These are phyloP conservation scores for Lanmaoa pseudosensibilis DNA, from an alignment of 768 basidiomycete species.

Conservation along the genomic window DNA sequence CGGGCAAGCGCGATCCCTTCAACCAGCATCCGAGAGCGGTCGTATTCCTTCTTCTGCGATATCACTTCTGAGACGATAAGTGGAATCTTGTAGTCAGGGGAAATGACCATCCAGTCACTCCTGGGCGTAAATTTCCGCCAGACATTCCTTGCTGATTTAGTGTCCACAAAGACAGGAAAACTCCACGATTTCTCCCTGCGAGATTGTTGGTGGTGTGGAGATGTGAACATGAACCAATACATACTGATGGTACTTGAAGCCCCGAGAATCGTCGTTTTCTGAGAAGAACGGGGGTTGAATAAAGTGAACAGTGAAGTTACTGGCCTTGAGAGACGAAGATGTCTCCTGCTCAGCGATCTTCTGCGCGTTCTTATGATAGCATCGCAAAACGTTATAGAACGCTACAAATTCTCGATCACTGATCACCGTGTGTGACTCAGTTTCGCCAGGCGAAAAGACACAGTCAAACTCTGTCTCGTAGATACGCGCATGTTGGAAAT, in stretches of 20 bases:
- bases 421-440: background rate
- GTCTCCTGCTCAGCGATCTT: rapidly evolving
- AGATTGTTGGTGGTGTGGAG: background rate
- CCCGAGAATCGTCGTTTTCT: background rate
- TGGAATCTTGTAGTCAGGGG: background rate
- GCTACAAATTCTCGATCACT: background rate
- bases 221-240: background rate
- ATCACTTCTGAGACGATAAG: conserved; percentile 14
- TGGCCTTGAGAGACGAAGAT: background rate
- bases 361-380: background rate
- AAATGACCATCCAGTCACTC: conserved; percentile 6
- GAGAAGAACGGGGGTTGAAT: conserved; percentile 14
- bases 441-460: background rate
- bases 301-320: conserved; percentile 11
- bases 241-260: background rate
- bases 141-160: rapidly evolving
- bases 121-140: conserved; percentile 4
- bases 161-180: conserved; percentile 13
- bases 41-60: background rate
- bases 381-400: background rate
- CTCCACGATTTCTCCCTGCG: conserved; percentile 8
- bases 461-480: background rate
- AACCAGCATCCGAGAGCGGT: conserved; percentile 12
- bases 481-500: background rate
- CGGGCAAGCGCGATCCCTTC: conserved; percentile 7